phyloP scores from a whole-genome alignment of 192 early-diverging fungal species.

The Kickxella alabastrina region DNA sequence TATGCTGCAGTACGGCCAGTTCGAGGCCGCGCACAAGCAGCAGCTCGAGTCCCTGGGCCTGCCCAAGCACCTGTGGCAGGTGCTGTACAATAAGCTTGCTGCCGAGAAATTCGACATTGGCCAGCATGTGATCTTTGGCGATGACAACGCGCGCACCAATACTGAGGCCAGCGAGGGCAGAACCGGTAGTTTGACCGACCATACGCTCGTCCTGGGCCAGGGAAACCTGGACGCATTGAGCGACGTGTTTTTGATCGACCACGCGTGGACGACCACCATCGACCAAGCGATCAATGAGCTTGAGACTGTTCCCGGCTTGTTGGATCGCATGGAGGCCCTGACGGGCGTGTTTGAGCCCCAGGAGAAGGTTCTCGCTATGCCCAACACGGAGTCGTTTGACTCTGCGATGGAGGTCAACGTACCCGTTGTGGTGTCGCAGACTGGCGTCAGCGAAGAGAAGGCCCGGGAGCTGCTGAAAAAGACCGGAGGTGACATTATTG shows the following conservation, averaged over 20 bases:
- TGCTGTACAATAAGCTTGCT: constrained; percentile 33
- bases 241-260: constrained; percentile 67
- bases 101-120: constrained; percentile 36
- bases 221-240: constrained; percentile 37
- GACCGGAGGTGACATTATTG: constrained; percentile 56
- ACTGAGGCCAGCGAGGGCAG: neutral
- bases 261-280: constrained; percentile 68
- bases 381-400: constrained; percentile 27
- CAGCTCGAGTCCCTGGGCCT: constrained; percentile 43
- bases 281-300: constrained; percentile 56
- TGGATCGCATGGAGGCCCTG: constrained; percentile 61
- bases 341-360: constrained; percentile 56
- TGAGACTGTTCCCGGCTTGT: constrained; percentile 50
- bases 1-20: constrained; percentile 39
- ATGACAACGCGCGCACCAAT: neutral
- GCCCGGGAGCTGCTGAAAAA: constrained; percentile 57
- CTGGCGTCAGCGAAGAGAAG: constrained; percentile 51
- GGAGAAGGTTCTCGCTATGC: constrained; percentile 25
- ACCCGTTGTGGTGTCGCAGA: constrained; percentile 57
- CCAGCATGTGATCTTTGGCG: constrained; percentile 28
- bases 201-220: constrained; percentile 19
- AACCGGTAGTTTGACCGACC: constrained; percentile 15
- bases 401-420: constrained; percentile 40
- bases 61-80: constrained; percentile 35
- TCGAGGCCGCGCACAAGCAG: constrained; percentile 38